Percentiles rank a stretch among this genome's conserved stretches.
phyloP scores from a whole-genome alignment of 1,284 basidiomycete species.

The Psilocybe mexicana region DNA sequence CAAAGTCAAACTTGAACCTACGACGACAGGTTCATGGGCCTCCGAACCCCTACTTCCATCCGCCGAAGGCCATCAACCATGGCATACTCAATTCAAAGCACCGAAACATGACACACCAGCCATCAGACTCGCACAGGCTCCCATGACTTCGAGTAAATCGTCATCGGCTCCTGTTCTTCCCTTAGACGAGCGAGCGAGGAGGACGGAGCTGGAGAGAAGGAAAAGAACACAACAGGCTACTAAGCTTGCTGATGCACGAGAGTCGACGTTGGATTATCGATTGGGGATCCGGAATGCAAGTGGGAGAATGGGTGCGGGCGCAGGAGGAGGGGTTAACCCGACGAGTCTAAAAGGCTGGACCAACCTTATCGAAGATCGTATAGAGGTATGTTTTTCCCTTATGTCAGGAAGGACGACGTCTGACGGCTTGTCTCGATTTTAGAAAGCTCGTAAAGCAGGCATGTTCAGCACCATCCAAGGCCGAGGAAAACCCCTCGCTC shows the following conservation, averaged over 20 bases:
- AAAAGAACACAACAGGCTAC: slow-evolving; percentile 55
- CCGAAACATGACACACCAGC: slow-evolving; percentile 56
- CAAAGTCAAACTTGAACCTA: slow-evolving; percentile 9
- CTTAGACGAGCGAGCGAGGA: slow-evolving; percentile 51
- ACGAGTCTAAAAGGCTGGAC: slow-evolving; percentile 74
- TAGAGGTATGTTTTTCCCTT: slow-evolving; percentile 54
- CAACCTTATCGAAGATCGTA: slow-evolving; percentile 76
- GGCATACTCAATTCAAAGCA: slow-evolving; percentile 67
- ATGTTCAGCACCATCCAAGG: slow-evolving; percentile 75
- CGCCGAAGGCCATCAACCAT: slow-evolving; percentile 60
- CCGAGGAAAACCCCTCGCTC: slow-evolving; percentile 69
- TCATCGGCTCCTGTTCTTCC: slow-evolving; percentile 23
- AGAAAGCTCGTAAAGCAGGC: slow-evolving; percentile 71
- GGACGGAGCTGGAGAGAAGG: slow-evolving; percentile 52
- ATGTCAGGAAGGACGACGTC: not conserved
- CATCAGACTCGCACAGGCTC: slow-evolving; percentile 51
- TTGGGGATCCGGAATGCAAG: slow-evolving; percentile 47
- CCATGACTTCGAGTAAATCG: slow-evolving; percentile 29
- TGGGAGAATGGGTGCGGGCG: slow-evolving; percentile 27
- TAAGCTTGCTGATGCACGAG: slow-evolving; percentile 64
- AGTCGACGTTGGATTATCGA: slow-evolving; percentile 77
- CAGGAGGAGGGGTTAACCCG: slow-evolving; percentile 44
- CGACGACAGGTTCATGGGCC: slow-evolving; percentile 39
- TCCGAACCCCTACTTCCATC: slow-evolving; percentile 53
- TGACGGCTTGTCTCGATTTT: not conserved